These are phyloP conservation scores for Ascochyta pisi DNA, from an alignment of 2,329 filamentous ascomycete genomes.

Conservation along the genomic window DNA sequence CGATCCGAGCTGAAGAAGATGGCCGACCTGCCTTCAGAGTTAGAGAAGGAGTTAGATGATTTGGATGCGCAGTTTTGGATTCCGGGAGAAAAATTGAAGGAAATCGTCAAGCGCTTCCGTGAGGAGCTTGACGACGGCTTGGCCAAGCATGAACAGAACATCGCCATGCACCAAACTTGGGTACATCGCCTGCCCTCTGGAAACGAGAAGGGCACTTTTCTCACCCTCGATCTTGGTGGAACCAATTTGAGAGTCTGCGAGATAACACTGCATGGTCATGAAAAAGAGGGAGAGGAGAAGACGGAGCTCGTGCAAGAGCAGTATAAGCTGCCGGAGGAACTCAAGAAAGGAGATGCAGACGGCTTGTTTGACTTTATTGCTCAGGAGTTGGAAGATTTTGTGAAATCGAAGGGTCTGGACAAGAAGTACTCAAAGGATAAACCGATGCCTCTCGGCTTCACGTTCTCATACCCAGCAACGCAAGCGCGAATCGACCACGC, in stretches of 20 bases:
- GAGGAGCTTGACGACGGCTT: conserved; percentile 37
- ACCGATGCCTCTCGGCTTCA: conserved; percentile 84
- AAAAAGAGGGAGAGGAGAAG: conserved; percentile 77
- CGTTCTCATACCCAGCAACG: conserved; percentile 93
- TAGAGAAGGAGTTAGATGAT: conserved; percentile 30
- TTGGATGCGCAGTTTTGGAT: conserved; percentile 37
- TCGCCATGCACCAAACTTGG: conserved; percentile 96
- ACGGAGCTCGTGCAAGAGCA: conserved; percentile 84
- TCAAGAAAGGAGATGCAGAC: conserved; percentile 83
- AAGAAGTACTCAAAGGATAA: conserved; percentile 66
- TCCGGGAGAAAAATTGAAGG: conserved; percentile 25
- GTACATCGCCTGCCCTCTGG: conserved; percentile 89
- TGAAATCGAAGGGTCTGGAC: conserved; percentile 80
- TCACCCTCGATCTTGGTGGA: conserved; percentile 94
- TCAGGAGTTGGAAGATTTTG: conserved; percentile 88
- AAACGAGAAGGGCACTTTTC: conserved; percentile 82
- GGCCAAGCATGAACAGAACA: conserved; percentile 28
- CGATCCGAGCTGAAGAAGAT: conserved; percentile 28
- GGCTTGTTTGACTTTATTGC: conserved; percentile 96
- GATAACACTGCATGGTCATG: conserved; percentile 84
- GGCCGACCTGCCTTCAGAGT: conserved; percentile 24
- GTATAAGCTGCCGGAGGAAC: conserved; percentile 91
- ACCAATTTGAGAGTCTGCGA: conserved; percentile 96
- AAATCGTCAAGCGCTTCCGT: conserved; percentile 31
- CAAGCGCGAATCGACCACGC: conserved; percentile 95